phyloP scores from a whole-genome alignment of 2,329 filamentous ascomycete genomes.

The Chrysoporthe austroafricana region DNA sequence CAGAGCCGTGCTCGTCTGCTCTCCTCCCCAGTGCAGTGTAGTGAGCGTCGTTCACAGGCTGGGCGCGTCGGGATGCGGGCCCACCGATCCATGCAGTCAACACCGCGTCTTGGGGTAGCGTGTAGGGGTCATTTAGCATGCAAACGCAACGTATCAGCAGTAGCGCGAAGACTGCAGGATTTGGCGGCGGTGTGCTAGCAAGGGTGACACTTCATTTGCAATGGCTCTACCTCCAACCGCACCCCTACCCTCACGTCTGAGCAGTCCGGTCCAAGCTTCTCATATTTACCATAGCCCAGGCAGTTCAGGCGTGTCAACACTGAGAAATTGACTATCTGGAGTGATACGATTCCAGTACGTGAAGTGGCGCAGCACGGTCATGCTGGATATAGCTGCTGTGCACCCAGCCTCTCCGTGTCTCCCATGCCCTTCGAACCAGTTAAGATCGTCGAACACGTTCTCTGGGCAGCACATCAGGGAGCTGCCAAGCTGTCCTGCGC shows the following conservation, averaged over 20 bases:
- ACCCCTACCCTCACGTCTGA: too few species aligned
- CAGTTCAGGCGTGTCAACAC: too few species aligned
- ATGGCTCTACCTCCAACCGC: too few species aligned
- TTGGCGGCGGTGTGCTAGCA: too few species aligned
- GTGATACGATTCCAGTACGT: neutral
- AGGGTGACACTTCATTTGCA: too few species aligned
- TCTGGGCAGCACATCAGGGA: too few species aligned
- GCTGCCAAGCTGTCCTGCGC: too few species aligned
- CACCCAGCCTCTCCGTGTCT: neutral
- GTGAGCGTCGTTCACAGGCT: neutral
- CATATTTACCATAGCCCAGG: too few species aligned
- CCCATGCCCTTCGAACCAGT: too few species aligned
- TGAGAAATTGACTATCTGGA: too few species aligned
- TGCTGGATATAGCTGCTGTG: neutral
- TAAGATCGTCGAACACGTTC: too few species aligned
- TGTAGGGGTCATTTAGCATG: neutral
- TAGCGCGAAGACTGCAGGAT: neutral
- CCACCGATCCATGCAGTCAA: slow-evolving; percentile 8
- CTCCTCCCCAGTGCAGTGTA: neutral
- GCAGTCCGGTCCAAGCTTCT: too few species aligned
- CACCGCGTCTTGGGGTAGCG: slow-evolving; percentile 4
- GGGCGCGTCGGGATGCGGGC: neutral
- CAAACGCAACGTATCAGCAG: neutral
- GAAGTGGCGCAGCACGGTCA: neutral
- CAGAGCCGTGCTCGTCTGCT: slow-evolving; percentile 1